A percentile compares a stretch with the other conserved stretches of the same genome.
phyloP scores from a whole-genome alignment of 257 asterid genomes.

The Ligustrum vulgare region DNA sequence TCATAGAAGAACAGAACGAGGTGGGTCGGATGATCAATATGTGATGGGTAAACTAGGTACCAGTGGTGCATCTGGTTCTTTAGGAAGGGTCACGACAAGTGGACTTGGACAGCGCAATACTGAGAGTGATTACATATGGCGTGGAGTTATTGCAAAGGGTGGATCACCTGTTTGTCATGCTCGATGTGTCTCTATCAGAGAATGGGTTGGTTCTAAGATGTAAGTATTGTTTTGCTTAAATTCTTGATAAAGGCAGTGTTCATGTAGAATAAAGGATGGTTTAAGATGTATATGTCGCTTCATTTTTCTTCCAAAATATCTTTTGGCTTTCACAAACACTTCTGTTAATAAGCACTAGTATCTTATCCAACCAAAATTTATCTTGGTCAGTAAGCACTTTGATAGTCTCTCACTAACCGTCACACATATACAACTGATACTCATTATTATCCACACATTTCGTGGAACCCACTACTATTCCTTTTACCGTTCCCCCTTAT shows the following conservation, averaged over 20 bases:
- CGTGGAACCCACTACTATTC: too few relatives aligned
- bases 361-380: background rate
- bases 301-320: slow-evolving; percentile 8
- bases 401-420: too few relatives aligned
- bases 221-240: slow-evolving; percentile 43
- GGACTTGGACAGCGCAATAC: slow-evolving; percentile 47
- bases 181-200: slow-evolving; percentile 87
- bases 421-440: too few relatives aligned
- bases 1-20: slow-evolving; percentile 44
- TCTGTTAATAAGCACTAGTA: background rate
- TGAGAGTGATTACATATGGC: slow-evolving; percentile 74
- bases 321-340: slow-evolving; percentile 9
- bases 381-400: background rate
- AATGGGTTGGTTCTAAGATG: slow-evolving; percentile 65
- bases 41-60: slow-evolving; percentile 36
- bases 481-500: too few relatives aligned
- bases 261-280: background rate
- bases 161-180: slow-evolving; percentile 93
- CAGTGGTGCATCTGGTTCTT: slow-evolving; percentile 38
- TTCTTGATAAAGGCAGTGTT: slow-evolving; percentile 12
- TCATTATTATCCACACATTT: too few relatives aligned
- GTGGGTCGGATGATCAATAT: slow-evolving; percentile 47
- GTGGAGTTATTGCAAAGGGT: slow-evolving; percentile 91
- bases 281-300: slow-evolving; percentile 22
- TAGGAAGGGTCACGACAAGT: slow-evolving; percentile 35